Base-by-base conservation (phyloP, 2,329 filamentous ascomycete genomes). In the Aspergillus fijiensis region DNA sequence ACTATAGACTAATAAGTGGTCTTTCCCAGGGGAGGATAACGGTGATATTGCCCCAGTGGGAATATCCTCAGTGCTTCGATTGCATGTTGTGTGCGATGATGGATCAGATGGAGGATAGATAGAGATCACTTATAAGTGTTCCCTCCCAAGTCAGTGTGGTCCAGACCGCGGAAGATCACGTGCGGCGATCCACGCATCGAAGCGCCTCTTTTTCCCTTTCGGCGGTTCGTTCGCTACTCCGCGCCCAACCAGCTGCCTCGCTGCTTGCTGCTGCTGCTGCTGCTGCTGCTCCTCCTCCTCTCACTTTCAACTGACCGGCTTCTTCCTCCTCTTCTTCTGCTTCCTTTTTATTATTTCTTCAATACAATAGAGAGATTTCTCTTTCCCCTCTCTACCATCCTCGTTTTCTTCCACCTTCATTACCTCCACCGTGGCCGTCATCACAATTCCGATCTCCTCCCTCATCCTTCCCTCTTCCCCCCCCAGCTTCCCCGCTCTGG, bases 151-250 rank as follows among this genome's bases (percentile, higher is more conserved):
- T 12, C 33, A 21, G 1, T 19, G 48, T 56, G 57, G 63, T 64
- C 63, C 60, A 65, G 63, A 64, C 63, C 62, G 54, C 39, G 14
- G 39, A 6, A 50, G 58, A 57, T 67, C 65, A 67, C 65, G 65
- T 67, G 65, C 49, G 59, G 29, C 52, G 61, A 61, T 65, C 62
- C 58, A 58, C 60, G 51, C 53, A 55, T 58, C 47, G 62, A 57
- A 59, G 59, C 60, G 59, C 57, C 45, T 61, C 33, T 47, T 55
- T 58, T 56, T 54, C 35, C 54, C 25, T 47, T 56, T 56, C 54
- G 58, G 52, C 55, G 31, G 48, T 50, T 55, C 39, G 52, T 55
- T 55, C 39, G 48, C 19, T 56, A 35, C 52, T 60, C 54, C 58
- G 47, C 42, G 54, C 51, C 52, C 29, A 62, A 56, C 50, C 54